Base-by-base conservation (phyloP, 208 protist genomes). In the Crithidia fasciculata region DNA sequence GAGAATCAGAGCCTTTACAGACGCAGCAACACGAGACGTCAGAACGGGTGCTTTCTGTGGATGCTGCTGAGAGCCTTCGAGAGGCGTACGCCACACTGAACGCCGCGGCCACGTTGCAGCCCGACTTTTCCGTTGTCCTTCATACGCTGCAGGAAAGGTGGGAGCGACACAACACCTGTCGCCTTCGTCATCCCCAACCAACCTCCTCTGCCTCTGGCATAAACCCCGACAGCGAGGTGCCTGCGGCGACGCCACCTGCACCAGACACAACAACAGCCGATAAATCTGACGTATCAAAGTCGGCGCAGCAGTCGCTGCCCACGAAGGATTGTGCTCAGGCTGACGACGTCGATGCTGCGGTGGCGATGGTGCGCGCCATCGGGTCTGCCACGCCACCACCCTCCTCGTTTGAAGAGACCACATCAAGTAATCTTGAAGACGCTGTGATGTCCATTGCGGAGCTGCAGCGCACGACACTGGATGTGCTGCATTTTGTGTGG, bases 401-500 rank as follows among this genome's bases (percentile, higher is more conserved):
- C 1, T 28, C 28, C 28, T 28, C 28, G 28, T 28, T 1, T 28
- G 28, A 28, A 28, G 28, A 28, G 28, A 28, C 28, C 28, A 28
- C 28, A 28, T 28, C 28, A 28, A 28, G 0, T 28, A 2, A 28
- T 28, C 28, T 1, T 28, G 28, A 28, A 28, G 28, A 28, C 28
- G 28, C 28, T 28, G 28, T 28, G 4, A 39, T 72, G 57, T 56
- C 64, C 40, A 28, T 15, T 3, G 10, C 43, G 18, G 54, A 61
- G 61, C 66, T 78, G 39, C 43, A 52, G 2, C 0, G 13, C 4
- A 15, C 53, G 50, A 78, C 59, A 13, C 47, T 61, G 19, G 57
- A 78, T 37, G 45, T 78, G 7, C 58, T 72, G 1, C 10, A 60
- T 36, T 72, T 78, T 41, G 56, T 66, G 16, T 78, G 65, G 73